A percentile compares a stretch with the other conserved stretches of the same genome.
These are phyloP conservation scores for Alternaria alternata DNA, from an alignment of 2,329 filamentous ascomycete species.

Conservation along the genomic window DNA sequence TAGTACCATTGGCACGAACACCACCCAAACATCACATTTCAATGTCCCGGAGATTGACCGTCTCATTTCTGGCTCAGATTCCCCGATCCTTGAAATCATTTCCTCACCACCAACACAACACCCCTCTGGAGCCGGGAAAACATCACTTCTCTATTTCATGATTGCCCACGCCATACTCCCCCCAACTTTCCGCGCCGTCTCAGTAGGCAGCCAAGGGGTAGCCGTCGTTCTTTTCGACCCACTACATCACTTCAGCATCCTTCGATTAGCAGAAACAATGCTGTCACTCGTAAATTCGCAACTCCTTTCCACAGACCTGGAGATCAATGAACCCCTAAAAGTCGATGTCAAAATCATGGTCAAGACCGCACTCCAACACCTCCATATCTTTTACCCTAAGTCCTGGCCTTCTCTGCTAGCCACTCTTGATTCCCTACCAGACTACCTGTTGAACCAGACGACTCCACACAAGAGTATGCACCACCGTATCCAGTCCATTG, in stretches of 20 bases:
- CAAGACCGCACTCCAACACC: slow-evolving; percentile 57
- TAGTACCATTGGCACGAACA: slow-evolving; percentile 1
- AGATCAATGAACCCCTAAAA: slow-evolving; percentile 8
- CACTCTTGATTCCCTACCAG: slow-evolving; percentile 57
- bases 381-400: slow-evolving; percentile 67
- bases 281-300: slow-evolving; percentile 18
- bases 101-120: slow-evolving; percentile 52
- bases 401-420: slow-evolving; percentile 60
- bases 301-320: neutral
- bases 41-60: slow-evolving; percentile 59
- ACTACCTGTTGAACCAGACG: slow-evolving; percentile 60
- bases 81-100: slow-evolving; percentile 61
- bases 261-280: slow-evolving; percentile 56
- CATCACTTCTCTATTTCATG: slow-evolving; percentile 66
- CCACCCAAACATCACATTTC: slow-evolving; percentile 34
- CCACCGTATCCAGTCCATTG: slow-evolving; percentile 58
- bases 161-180: slow-evolving; percentile 62
- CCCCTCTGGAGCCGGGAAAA: slow-evolving; percentile 62
- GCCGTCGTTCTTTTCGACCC: slow-evolving; percentile 64
- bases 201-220: slow-evolving; percentile 53
- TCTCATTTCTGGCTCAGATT: slow-evolving; percentile 29
- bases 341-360: slow-evolving; percentile 41
- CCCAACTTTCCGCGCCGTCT: slow-evolving; percentile 15
- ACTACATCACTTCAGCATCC: slow-evolving; percentile 62
- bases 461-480: slow-evolving; percentile 58